Evolutionary conservation across 1,284 basidiomycete species (phyloP).

Genomic region (Malassezia cuniculi): DNA sequence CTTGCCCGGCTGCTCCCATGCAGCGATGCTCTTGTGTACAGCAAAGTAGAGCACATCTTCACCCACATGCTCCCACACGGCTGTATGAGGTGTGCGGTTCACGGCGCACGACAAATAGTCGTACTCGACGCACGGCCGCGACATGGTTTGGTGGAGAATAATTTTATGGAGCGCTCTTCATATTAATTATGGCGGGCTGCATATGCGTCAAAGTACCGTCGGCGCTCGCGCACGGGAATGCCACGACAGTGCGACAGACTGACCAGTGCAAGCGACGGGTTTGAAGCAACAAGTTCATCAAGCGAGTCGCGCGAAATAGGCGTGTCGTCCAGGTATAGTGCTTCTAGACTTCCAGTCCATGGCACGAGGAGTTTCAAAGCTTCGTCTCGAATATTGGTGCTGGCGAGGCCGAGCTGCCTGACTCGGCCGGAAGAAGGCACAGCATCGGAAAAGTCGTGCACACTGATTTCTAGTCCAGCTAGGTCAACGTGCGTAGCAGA

Average conservation of each 20-base stretch:
- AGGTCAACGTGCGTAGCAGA: not conserved
- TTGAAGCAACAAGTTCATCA: conserved; percentile 3
- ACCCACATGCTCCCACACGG: conserved; percentile 21
- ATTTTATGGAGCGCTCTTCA: not conserved
- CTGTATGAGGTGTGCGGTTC: conserved; percentile 31
- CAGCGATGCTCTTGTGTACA: conserved; percentile 27
- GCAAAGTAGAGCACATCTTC: conserved; percentile 24
- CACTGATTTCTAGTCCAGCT: conserved; percentile 5
- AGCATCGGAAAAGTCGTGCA: not conserved
- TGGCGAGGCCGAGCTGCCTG: no score
- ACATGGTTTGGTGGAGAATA: not conserved
- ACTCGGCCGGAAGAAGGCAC: no score
- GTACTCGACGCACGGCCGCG: conserved; percentile 14
- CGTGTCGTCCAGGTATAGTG: conserved; percentile 11
- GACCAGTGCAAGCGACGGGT: conserved; percentile 5
- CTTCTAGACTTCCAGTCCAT: conserved; percentile 2
- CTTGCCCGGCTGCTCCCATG: conserved; percentile 17
- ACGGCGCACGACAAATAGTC: conserved; percentile 34
- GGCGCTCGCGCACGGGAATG: conserved; percentile 11
- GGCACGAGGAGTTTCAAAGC: conserved; percentile 1
- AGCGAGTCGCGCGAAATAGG: conserved; percentile 3
- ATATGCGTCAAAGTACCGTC: conserved; percentile 2
- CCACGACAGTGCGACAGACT: conserved; percentile 15
- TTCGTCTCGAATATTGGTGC: conserved; percentile 7
- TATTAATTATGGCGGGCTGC: not conserved